phyloP scores from a whole-genome alignment of 2,329 filamentous ascomycete species.

The Albifimbria verrucaria region DNA sequence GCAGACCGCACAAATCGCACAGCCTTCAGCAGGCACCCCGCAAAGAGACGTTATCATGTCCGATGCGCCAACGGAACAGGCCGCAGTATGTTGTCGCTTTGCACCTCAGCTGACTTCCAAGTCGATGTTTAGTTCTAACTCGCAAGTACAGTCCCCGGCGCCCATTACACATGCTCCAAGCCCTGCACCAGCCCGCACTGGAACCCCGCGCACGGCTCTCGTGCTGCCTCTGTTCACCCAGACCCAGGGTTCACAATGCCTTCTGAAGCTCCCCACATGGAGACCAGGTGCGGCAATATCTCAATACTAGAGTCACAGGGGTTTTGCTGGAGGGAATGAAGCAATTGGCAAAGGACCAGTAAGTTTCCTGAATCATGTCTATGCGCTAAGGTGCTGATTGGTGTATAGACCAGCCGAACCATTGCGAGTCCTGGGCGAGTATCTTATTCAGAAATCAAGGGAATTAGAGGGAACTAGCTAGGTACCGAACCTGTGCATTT shows the following conservation, averaged over 20 bases:
- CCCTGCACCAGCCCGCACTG: conserved; percentile 40
- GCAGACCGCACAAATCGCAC: conserved; percentile 1
- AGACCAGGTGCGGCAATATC: conserved; percentile 65
- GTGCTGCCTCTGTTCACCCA: conserved; percentile 55
- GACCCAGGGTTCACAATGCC: conserved; percentile 54
- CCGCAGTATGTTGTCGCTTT: conserved; percentile 32
- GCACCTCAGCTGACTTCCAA: background rate
- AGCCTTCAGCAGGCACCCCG: conserved; percentile 16
- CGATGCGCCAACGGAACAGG: conserved; percentile 38
- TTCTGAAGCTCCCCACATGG: conserved; percentile 61
- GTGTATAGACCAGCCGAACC: conserved; percentile 59
- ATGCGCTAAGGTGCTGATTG: conserved; percentile 8
- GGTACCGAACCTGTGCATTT: conserved; percentile 1
- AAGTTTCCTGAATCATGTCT: conserved; percentile 33
- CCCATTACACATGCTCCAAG: conserved; percentile 34
- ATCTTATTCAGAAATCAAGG: conserved; percentile 63
- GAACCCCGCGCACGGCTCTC: conserved; percentile 48
- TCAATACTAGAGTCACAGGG: conserved; percentile 68
- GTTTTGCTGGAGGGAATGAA: conserved; percentile 74
- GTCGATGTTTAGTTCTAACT: conserved; percentile 9
- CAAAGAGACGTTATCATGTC: conserved; percentile 41
- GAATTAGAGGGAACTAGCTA: conserved; percentile 51
- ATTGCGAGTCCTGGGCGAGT: conserved; percentile 67
- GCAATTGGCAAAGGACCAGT: conserved; percentile 67
- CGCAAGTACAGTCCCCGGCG: conserved; percentile 29